Conservation (phyloP, 2,329 filamentous ascomycete genomes). For the Hypoxylon sp. region DNA sequence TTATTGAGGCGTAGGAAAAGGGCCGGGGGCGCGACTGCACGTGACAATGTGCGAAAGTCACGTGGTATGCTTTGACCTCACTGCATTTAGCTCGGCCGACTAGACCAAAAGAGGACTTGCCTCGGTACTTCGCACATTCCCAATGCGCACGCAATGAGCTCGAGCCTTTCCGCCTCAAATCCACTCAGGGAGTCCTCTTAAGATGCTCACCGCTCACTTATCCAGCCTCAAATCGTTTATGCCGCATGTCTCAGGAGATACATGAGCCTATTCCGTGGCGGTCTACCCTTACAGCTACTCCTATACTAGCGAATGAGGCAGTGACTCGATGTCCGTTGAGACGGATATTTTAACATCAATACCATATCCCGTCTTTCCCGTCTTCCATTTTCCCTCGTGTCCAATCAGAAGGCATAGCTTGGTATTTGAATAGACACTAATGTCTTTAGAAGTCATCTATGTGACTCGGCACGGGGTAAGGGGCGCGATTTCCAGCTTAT, state of each 20-base stretch:
- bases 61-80: constrained; percentile 26
- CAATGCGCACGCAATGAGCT: background rate
- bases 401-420: constrained; percentile 9
- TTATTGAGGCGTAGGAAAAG: background rate
- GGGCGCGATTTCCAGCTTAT: constrained; percentile 22
- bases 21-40: constrained; percentile 4
- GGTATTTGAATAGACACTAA: constrained; percentile 51
- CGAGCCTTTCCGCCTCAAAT: background rate
- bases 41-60: constrained; percentile 7
- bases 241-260: background rate
- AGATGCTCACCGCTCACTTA: background rate
- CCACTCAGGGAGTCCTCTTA: background rate
- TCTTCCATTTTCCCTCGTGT: background rate
- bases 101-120: constrained; percentile 22
- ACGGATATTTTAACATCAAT: constrained; percentile 7
- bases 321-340: constrained; percentile 1
- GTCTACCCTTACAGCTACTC: background rate
- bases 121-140: constrained; percentile 17
- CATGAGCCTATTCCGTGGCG: background rate
- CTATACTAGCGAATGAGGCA: background rate
- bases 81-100: background rate
- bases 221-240: background rate
- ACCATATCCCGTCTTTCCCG: background rate
- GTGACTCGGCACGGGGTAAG: constrained; percentile 82
- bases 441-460: constrained; percentile 81